These are phyloP conservation scores for Xylariaceae sp. DNA, from an alignment of 2,329 filamentous ascomycete genomes.

Conservation along the genomic window DNA sequence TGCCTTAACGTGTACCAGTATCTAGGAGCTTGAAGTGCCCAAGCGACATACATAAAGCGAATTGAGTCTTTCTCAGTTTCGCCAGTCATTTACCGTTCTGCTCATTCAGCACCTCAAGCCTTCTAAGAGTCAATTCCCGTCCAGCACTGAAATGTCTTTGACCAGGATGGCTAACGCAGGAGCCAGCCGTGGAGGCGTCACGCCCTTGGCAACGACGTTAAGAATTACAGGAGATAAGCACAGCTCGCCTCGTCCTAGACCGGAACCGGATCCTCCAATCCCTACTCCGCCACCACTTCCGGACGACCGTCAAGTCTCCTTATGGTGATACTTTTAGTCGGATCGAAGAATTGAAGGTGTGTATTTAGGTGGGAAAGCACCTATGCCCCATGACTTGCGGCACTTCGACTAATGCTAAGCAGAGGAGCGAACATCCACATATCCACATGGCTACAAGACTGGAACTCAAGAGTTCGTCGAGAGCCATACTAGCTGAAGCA, in stretches of 20 bases:
- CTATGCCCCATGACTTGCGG: background rate
- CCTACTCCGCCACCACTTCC: conserved; percentile 13
- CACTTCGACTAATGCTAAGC: too few species aligned
- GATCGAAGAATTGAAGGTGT: background rate
- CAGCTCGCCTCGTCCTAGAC: conserved; percentile 7
- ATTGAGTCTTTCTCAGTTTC: background rate
- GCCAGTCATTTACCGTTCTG: conserved; percentile 4
- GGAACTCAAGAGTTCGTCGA: too few species aligned
- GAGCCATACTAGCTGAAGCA: too few species aligned
- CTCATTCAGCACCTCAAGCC: conserved; percentile 5
- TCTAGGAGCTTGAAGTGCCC: conserved; percentile 2
- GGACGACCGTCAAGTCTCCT: background rate
- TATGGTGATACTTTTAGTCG: background rate
- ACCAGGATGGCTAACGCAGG: conserved; percentile 4
- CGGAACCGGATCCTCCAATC: conserved; percentile 13
- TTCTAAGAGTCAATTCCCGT: conserved; percentile 4
- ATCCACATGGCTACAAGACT: too few species aligned
- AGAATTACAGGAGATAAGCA: background rate
- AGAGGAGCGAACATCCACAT: too few species aligned
- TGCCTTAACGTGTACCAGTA: background rate
- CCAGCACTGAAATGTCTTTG: background rate
- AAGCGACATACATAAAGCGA: conserved; percentile 12
- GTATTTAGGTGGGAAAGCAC: background rate
- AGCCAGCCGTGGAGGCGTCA: background rate
- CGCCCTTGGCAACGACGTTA: background rate